Evolutionary conservation across 495 filamentous ascomycete species (phyloP), one percentile per base, ranked within the genome.

Genomic region (Hyphodiscus hymeniophilus): DNA sequence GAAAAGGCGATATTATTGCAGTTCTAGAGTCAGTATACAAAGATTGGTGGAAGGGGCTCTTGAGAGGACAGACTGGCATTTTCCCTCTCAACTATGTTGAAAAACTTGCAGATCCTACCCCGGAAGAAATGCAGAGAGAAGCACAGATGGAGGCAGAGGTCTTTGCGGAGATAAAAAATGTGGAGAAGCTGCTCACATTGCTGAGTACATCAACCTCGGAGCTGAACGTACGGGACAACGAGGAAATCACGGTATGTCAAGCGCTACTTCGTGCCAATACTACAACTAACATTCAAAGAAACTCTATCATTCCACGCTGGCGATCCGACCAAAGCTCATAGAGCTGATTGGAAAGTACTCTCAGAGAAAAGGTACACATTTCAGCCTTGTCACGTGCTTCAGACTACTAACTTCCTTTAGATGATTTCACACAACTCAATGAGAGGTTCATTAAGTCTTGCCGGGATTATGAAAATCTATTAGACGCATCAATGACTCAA

Each of bases 361-460:
- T 12, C 92, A 98, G 61, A 97, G 95, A 79, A 98, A 98, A 68
- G 92, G 89, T 92, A 71, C 47, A 59, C 39, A 4, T 17, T 11
- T 11, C 23, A n/a, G 13, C 12, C 33, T 46, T 17, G 1, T 42
- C 12, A 5, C 7, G 18, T 38, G 21, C 2, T 18, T 13, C 16
- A n/a, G 24, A 21, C 38, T 36, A 13, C 20, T 52, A 40, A 44
- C 24, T 3, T 33, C 10, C 18, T 38, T 17, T 50, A 95, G 89
- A 98, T 66, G 92, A 98, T 60, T 96, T 98, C 60, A 95, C 91
- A 2, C 89, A 95, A 59, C 76, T 98, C 34, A 98, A 98, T 61
- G 92, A 98, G 58, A 97, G 97, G 63, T 98, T 98, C 65, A 97
- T 98, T 72, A 98, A 98, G 66, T 92, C 92, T 10, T 81, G 92